Percentiles rank a stretch among this genome's conserved stretches.
These are phyloP conservation scores for Monilinia polystroma DNA, from an alignment of 2,329 filamentous ascomycete genomes.

Conservation along the genomic window DNA sequence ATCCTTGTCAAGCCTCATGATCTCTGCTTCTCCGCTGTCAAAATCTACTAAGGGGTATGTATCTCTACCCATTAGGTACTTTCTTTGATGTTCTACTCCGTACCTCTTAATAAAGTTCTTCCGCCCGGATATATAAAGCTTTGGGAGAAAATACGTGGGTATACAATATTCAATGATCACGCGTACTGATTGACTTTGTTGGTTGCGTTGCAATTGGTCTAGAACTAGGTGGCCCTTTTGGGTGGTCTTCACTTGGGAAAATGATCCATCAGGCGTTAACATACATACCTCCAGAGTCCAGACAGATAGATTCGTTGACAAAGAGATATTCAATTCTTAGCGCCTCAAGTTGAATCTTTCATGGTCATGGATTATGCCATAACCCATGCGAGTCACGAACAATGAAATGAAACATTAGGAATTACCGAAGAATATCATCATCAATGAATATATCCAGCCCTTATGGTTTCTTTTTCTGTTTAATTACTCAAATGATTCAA, in stretches of 20 bases:
- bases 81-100: background rate
- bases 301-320: conserved; percentile 11
- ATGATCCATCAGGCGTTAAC: no score
- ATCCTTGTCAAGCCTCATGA: conserved; percentile 17
- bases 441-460: background rate
- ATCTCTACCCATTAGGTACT: background rate
- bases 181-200: background rate
- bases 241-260: background rate
- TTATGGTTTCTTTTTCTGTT: background rate
- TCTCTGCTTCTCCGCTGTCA: conserved; percentile 19
- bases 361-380: no score
- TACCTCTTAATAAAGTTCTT: background rate
- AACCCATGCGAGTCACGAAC: no score
- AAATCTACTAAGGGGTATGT: background rate
- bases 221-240: no score
- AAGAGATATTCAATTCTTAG: background rate
- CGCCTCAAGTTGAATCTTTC: background rate
- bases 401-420: no score
- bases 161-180: background rate
- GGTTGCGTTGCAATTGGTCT: no score
- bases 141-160: background rate
- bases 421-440: no score
- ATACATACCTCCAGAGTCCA: no score
- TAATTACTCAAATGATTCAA: conserved; percentile 14
- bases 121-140: background rate